Percentiles rank a stretch among this genome's conserved stretches.
Conservation (phyloP, 805 yeast genomes). For the Yarrowia deformans region DNA sequence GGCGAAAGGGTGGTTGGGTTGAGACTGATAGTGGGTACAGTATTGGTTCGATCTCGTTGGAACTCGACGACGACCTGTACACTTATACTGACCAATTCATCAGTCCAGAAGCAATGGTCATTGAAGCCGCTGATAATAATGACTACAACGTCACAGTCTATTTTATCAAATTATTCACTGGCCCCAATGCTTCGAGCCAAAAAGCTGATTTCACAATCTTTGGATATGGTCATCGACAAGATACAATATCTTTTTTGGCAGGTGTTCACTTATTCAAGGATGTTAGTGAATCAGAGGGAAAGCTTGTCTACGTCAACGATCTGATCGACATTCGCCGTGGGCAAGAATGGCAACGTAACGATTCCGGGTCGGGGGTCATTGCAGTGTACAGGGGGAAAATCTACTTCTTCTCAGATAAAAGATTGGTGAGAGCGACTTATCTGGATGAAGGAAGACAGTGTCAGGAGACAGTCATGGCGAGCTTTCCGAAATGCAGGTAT, state of each 20-base stretch:
- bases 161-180: not conserved
- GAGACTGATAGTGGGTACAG: not conserved
- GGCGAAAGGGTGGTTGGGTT: not conserved
- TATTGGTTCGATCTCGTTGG: not conserved
- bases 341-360: not conserved
- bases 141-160: not conserved
- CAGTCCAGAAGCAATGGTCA: not conserved
- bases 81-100: not conserved
- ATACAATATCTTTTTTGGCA: not conserved
- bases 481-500: not conserved
- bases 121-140: not conserved
- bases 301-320: not conserved
- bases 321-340: not conserved
- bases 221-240: not conserved
- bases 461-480: not conserved
- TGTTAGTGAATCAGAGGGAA: not conserved
- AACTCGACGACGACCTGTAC: not conserved
- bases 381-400: slow-evolving; percentile 4
- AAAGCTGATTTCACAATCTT: not conserved
- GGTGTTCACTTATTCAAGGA: not conserved
- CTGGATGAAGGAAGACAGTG: not conserved
- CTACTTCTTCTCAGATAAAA: not conserved
- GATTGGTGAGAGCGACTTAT: not conserved
- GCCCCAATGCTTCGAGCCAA: not conserved
- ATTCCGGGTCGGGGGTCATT: not conserved